phyloP scores from a whole-genome alignment of 2,329 filamentous ascomycete species.

The Microsporum canis region DNA sequence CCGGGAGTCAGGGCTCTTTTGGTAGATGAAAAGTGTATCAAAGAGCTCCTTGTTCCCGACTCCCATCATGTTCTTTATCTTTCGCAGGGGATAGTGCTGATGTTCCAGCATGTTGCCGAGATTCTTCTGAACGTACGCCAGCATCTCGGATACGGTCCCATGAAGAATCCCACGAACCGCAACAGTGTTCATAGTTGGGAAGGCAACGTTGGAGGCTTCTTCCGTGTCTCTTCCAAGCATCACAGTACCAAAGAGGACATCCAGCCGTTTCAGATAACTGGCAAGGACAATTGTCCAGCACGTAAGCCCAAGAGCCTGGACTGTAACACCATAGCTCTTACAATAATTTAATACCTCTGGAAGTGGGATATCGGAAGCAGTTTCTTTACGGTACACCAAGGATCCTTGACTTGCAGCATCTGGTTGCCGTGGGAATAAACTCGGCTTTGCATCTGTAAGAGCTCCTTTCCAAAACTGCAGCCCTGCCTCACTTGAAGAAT shows the following conservation, averaged over 20 bases:
- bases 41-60: slow-evolving; percentile 42
- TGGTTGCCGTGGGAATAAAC: slow-evolving; percentile 29
- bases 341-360: slow-evolving; percentile 48
- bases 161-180: slow-evolving; percentile 62
- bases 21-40: slow-evolving; percentile 56
- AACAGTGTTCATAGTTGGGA: slow-evolving; percentile 89
- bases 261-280: slow-evolving; percentile 50
- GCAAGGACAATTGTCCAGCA: slow-evolving; percentile 65
- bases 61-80: slow-evolving; percentile 47
- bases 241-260: slow-evolving; percentile 72
- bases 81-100: slow-evolving; percentile 67
- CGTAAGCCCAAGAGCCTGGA: slow-evolving; percentile 65
- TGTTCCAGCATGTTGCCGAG: slow-evolving; percentile 55
- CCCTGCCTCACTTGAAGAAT: slow-evolving; percentile 33
- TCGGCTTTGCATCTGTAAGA: slow-evolving; percentile 43
- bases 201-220: slow-evolving; percentile 55
- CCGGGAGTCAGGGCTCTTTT: slow-evolving; percentile 39
- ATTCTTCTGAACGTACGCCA: slow-evolving; percentile 62
- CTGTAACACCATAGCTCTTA: slow-evolving; percentile 53
- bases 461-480: slow-evolving; percentile 60
- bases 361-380: slow-evolving; percentile 24
- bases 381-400: slow-evolving; percentile 22
- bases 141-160: slow-evolving; percentile 51
- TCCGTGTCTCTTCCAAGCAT: slow-evolving; percentile 74
- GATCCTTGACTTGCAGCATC: slow-evolving; percentile 8